Evolutionary conservation across 768 basidiomycete genomes (phyloP).

Genomic region (Auricularia sp.): DNA sequence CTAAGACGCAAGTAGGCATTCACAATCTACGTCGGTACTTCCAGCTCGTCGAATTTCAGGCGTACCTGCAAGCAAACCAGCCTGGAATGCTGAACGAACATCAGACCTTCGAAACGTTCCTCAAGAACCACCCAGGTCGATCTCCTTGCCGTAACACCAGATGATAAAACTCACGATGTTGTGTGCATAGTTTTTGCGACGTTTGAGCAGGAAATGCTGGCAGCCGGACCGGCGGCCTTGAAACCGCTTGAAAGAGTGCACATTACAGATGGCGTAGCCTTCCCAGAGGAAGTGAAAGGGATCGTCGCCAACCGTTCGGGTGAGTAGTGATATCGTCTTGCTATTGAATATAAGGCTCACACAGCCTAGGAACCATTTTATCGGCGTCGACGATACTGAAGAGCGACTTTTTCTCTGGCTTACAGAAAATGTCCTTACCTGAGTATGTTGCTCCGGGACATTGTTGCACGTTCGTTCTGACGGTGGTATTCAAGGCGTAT

Average conservation of each 20-base stretch:
- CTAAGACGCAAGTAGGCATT: slow-evolving; percentile 31
- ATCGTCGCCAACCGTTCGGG: slow-evolving; percentile 75
- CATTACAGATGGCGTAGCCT: slow-evolving; percentile 55
- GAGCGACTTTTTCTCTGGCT: slow-evolving; percentile 85
- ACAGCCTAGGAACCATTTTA: slow-evolving; percentile 48
- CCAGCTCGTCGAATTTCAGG: slow-evolving; percentile 78
- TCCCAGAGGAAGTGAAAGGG: slow-evolving; percentile 84
- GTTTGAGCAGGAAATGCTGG: slow-evolving; percentile 80
- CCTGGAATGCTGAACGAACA: slow-evolving; percentile 72
- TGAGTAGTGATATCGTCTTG: not conserved
- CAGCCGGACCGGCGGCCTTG: slow-evolving; percentile 67
- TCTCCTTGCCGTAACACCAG: no score
- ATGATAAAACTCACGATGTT: not conserved
- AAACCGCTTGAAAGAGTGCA: slow-evolving; percentile 73
- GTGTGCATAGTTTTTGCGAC: slow-evolving; percentile 72
- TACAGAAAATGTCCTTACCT: slow-evolving; percentile 94
- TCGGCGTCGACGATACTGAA: slow-evolving; percentile 92
- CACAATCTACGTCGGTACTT: slow-evolving; percentile 81
- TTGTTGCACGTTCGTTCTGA: not conserved
- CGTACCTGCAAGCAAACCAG: slow-evolving; percentile 72
- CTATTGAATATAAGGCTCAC: not conserved
- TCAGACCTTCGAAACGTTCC: slow-evolving; percentile 71
- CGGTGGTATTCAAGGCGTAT: slow-evolving; percentile 41
- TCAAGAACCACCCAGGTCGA: slow-evolving; percentile 73
- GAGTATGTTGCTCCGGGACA: slow-evolving; percentile 46